phyloP scores from a whole-genome alignment of 2,329 filamentous ascomycete genomes.

The Sporothrix pallida region DNA sequence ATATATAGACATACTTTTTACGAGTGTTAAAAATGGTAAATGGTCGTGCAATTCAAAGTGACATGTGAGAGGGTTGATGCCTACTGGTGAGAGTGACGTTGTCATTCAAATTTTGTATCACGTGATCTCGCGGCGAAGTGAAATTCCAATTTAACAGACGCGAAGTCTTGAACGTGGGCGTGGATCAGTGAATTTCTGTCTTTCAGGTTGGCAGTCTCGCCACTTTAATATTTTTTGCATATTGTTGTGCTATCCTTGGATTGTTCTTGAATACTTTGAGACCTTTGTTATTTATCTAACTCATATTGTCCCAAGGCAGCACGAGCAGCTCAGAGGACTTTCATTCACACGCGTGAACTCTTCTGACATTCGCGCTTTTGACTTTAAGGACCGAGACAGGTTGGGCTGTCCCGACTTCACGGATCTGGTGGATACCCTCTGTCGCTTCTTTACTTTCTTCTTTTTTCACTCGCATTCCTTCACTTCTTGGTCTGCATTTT shows the following conservation, averaged over 20 bases:
- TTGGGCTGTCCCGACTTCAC: neutral
- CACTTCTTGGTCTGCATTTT: neutral
- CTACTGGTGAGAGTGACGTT: neutral
- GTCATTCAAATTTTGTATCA: neutral
- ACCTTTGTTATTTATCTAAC: no score
- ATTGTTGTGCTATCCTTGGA: neutral
- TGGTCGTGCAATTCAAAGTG: neutral
- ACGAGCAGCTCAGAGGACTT: neutral
- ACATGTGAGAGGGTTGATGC: neutral
- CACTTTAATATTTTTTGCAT: neutral
- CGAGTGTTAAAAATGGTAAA: neutral
- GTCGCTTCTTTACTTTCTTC: neutral
- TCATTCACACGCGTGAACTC: neutral
- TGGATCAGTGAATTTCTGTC: neutral
- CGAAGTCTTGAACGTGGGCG: neutral
- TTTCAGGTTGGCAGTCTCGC: neutral
- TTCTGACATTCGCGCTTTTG: neutral
- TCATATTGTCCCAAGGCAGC: neutral
- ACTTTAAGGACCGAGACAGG: slow-evolving; percentile 2
- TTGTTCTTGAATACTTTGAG: no score
- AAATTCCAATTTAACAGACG: slow-evolving; percentile 2
- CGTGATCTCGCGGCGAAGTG: slow-evolving; percentile 23
- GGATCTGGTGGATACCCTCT: neutral
- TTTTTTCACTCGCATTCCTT: neutral
- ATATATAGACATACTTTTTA: neutral